These are phyloP conservation scores for Apostasia shenzhenica DNA, from an alignment of 106 monocot species.

Conservation along the genomic window DNA sequence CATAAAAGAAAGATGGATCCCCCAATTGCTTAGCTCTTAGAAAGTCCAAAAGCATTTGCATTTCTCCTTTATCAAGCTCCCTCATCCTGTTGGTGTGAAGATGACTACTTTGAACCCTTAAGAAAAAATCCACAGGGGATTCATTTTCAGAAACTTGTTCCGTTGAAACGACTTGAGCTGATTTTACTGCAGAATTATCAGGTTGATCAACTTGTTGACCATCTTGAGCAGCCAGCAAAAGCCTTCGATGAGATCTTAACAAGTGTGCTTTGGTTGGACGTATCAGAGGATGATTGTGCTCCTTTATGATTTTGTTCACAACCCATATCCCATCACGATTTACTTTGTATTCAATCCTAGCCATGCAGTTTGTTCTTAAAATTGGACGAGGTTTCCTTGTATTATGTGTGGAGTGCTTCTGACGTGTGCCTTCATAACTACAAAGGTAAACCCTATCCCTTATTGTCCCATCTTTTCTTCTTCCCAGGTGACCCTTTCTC, in stretches of 20 bases:
- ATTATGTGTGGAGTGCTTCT: conserved; percentile 38
- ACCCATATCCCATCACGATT: conserved; percentile 37
- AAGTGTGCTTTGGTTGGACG: conserved; percentile 38
- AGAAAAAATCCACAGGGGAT: conserved; percentile 25
- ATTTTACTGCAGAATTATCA: conserved; percentile 7
- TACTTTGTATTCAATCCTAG: conserved; percentile 57
- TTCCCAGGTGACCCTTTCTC: conserved; percentile 52
- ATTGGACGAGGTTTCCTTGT: conserved; percentile 49
- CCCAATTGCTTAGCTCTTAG: conserved; percentile 35
- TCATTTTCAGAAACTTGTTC: conserved; percentile 26
- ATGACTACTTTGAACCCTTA: conserved; percentile 38
- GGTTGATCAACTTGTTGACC: conserved; percentile 8
- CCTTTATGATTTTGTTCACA: conserved; percentile 51
- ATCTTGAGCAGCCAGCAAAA: conserved; percentile 19
- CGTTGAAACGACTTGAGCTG: conserved; percentile 10
- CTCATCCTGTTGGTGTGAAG: conserved; percentile 38
- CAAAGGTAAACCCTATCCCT: conserved; percentile 51
- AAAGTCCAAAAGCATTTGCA: conserved; percentile 51
- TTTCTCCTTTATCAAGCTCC: conserved; percentile 51
- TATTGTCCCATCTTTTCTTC: conserved; percentile 56
- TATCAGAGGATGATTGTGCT: conserved; percentile 54
- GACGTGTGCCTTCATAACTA: conserved; percentile 55
- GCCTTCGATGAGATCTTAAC: conserved; percentile 50
- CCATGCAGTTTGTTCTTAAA: conserved; percentile 63
- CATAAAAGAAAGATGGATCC: conserved; percentile 61